Evolutionary conservation across 2,329 filamentous ascomycete genomes (phyloP).

Genomic region (Colletotrichum paranaense): DNA sequence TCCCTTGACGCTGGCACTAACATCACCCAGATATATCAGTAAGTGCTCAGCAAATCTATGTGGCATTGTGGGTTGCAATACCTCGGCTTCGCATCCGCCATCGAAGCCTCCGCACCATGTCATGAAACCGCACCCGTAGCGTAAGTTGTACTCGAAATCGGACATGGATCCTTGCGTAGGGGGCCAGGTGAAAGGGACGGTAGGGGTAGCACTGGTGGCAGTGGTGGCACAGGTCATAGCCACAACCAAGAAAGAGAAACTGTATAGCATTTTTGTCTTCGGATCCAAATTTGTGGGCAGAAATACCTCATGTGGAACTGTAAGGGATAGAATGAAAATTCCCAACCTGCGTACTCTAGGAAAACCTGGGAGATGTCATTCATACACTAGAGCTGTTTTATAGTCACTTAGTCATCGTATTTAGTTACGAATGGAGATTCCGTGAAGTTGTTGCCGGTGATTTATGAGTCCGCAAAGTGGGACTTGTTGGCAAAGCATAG

Average conservation of each 20-base stretch:
- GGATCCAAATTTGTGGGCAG: too few relatives aligned
- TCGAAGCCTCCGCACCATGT: neutral
- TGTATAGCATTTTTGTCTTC: neutral
- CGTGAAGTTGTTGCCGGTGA: neutral
- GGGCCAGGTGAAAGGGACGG: neutral
- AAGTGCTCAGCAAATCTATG: too few relatives aligned
- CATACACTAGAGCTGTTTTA: too few relatives aligned
- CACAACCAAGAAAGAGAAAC: neutral
- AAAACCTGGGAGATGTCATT: too few relatives aligned
- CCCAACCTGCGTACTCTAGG: too few relatives aligned
- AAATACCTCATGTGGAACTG: too few relatives aligned
- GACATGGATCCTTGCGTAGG: neutral
- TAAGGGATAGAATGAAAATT: too few relatives aligned
- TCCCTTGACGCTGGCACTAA: neutral
- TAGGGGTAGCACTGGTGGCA: neutral
- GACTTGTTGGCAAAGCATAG: neutral
- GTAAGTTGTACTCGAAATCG: neutral
- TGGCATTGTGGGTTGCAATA: neutral
- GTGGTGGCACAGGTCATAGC: neutral
- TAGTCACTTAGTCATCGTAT: too few relatives aligned
- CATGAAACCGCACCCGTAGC: neutral
- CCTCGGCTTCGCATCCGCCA: neutral
- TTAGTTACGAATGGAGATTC: too few relatives aligned
- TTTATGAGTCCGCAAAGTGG: neutral
- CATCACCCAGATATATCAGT: too few relatives aligned